Conservation (phyloP, 805 yeast genomes). For the Wickerhamia fluorescens region DNA sequence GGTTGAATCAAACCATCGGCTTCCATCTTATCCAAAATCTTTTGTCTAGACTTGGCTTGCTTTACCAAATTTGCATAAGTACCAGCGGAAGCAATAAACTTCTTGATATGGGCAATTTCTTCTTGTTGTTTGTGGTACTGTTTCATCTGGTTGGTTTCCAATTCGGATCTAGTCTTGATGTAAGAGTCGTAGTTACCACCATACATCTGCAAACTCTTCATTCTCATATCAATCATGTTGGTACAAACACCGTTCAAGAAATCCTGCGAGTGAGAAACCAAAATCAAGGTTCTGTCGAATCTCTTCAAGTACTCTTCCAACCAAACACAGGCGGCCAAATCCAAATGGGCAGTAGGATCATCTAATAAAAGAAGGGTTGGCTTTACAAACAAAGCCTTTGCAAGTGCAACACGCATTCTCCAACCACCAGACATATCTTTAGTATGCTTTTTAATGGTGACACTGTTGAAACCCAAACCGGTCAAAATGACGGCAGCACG, state of each 20-base stretch:
- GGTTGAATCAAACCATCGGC: slow-evolving; percentile 96
- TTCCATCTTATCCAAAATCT: slow-evolving; percentile 99
- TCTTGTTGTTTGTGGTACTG: slow-evolving; percentile 97
- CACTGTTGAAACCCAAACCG: slow-evolving; percentile 92
- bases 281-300: slow-evolving; percentile 86
- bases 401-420: slow-evolving; percentile 99
- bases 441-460: slow-evolving; percentile 86
- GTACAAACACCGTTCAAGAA: slow-evolving; percentile 98
- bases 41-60: slow-evolving; percentile 99
- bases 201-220: slow-evolving; percentile 62
- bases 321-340: slow-evolving; percentile 99
- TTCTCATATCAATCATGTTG: slow-evolving; percentile 96
- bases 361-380: slow-evolving; percentile 91
- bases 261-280: slow-evolving; percentile 98
- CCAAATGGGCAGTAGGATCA: slow-evolving; percentile 99
- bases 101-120: slow-evolving; percentile 96
- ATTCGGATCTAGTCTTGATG: slow-evolving; percentile 87
- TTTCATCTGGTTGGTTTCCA: slow-evolving; percentile 97
- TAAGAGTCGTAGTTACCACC: slow-evolving; percentile 99
- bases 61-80: slow-evolving; percentile 97
- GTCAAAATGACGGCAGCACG: slow-evolving; percentile 93
- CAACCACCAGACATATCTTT: slow-evolving; percentile 99
- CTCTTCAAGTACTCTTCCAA: slow-evolving; percentile 94
- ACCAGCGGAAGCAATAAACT: slow-evolving; percentile 99
- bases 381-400: slow-evolving; percentile 95